A percentile compares a stretch with the other conserved stretches of the same genome.
Conservation (phyloP, 2,329 filamentous ascomycete genomes). For the Aspergillus versicolor region DNA sequence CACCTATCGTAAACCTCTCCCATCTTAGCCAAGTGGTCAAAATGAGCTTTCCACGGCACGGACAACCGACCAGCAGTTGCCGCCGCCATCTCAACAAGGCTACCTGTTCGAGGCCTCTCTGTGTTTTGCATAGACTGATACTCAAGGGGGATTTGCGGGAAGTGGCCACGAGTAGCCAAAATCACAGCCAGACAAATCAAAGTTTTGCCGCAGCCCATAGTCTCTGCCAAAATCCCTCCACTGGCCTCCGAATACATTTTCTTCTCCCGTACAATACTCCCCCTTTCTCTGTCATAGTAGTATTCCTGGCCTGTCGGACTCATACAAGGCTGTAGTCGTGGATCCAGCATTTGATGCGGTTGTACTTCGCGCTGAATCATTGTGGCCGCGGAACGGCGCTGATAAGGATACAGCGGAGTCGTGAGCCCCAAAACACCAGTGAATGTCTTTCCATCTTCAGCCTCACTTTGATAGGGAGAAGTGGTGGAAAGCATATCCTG, state of each 20-base stretch:
- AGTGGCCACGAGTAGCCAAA: slow-evolving; percentile 70
- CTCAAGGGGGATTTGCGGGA: slow-evolving; percentile 64
- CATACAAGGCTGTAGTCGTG: slow-evolving; percentile 61
- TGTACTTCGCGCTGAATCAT: slow-evolving; percentile 81
- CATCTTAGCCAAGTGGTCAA: slow-evolving; percentile 52
- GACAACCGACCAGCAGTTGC: slow-evolving; percentile 64
- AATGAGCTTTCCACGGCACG: slow-evolving; percentile 68
- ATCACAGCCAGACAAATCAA: slow-evolving; percentile 79
- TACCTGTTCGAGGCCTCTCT: slow-evolving; percentile 54
- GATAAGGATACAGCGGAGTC: slow-evolving; percentile 72
- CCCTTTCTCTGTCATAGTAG: slow-evolving; percentile 68
- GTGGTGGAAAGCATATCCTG: slow-evolving; percentile 31
- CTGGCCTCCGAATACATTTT: slow-evolving; percentile 70
- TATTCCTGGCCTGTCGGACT: slow-evolving; percentile 64
- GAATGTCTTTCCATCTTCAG: slow-evolving; percentile 13
- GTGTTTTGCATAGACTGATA: slow-evolving; percentile 50
- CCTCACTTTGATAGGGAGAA: slow-evolving; percentile 6
- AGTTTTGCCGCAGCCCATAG: slow-evolving; percentile 72
- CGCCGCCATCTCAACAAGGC: slow-evolving; percentile 74
- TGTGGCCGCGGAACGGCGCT: slow-evolving; percentile 72
- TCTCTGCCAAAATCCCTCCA: slow-evolving; percentile 61
- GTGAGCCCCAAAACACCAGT: slow-evolving; percentile 38
- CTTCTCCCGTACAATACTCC: slow-evolving; percentile 63
- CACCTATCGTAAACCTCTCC: slow-evolving; percentile 57
- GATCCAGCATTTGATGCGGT: slow-evolving; percentile 67